Evolutionary conservation across 2,329 filamentous ascomycete species (phyloP).

Genomic region (Epichloe elymi): DNA sequence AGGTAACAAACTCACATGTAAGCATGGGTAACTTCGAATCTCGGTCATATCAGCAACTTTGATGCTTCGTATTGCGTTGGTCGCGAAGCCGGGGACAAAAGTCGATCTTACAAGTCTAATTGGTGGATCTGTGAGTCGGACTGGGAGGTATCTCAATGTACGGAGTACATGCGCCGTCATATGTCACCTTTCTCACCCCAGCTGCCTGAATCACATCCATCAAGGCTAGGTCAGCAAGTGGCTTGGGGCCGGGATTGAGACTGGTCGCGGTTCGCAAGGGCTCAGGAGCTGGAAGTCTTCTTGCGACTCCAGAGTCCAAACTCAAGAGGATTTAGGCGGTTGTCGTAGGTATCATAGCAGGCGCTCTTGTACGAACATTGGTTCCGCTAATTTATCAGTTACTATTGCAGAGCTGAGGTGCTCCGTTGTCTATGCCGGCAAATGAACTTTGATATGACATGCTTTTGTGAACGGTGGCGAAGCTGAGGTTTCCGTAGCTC

Average conservation of each 20-base stretch:
- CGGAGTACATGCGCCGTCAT: slow-evolving; percentile 5
- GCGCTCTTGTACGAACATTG: too few species aligned
- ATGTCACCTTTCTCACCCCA: slow-evolving; percentile 10
- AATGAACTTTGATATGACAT: background rate
- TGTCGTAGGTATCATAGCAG: too few species aligned
- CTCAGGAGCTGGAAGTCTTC: too few species aligned
- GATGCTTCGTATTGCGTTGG: background rate
- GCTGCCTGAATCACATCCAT: slow-evolving; percentile 6
- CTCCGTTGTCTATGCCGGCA: too few species aligned
- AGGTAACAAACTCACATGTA: background rate
- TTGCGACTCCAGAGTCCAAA: too few species aligned
- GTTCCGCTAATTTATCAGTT: too few species aligned
- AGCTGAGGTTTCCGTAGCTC: background rate
- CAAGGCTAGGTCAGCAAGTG: slow-evolving; percentile 11
- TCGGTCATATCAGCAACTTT: too few species aligned
- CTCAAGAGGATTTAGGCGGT: too few species aligned
- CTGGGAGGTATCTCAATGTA: slow-evolving; percentile 10
- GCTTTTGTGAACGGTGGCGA: background rate
- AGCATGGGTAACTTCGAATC: background rate
- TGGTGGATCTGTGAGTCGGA: background rate
- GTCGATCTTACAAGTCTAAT: background rate
- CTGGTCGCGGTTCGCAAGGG: too few species aligned
- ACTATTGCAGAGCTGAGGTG: too few species aligned
- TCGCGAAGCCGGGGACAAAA: background rate
- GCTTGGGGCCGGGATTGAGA: slow-evolving; percentile 9